phyloP scores from a whole-genome alignment of 345 rosid species.

The Eutrema yunnanense region DNA sequence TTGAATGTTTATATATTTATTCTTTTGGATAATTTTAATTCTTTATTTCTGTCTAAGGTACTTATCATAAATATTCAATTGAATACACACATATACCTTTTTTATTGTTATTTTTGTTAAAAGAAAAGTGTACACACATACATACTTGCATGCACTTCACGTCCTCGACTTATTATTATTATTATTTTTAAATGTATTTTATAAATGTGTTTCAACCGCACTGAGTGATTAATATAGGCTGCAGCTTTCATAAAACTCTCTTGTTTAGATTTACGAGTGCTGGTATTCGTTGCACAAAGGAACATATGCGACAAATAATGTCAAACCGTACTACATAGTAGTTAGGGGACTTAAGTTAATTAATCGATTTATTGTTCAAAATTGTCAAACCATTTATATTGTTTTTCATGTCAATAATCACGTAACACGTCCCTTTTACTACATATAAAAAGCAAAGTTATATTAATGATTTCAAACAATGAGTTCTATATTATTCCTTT shows the following conservation, averaged over 20 bases:
- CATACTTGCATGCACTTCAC: background rate
- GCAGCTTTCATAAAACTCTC: background rate
- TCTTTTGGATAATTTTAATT: background rate
- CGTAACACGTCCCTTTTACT: conserved; percentile 6
- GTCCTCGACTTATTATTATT: background rate
- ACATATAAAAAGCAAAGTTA: too few relatives aligned
- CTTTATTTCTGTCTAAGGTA: background rate
- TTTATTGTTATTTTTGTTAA: background rate
- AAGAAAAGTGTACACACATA: background rate
- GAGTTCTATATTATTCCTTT: background rate
- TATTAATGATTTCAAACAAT: background rate
- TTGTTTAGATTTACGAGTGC: background rate
- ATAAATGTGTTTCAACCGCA: background rate
- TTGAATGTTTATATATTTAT: background rate
- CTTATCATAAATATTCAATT: background rate
- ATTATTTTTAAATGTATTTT: background rate
- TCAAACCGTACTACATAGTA: conserved; percentile 11
- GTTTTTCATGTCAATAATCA: conserved; percentile 13
- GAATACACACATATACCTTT: background rate
- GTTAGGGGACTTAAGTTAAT: background rate
- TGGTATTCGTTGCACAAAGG: conserved; percentile 8
- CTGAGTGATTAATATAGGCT: background rate
- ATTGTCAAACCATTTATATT: conserved; percentile 16
- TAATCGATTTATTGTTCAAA: background rate
- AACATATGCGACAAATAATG: conserved; percentile 1